phyloP scores from a whole-genome alignment of 129 eudicot genomes.

The Ambrosia artemisiifolia region DNA sequence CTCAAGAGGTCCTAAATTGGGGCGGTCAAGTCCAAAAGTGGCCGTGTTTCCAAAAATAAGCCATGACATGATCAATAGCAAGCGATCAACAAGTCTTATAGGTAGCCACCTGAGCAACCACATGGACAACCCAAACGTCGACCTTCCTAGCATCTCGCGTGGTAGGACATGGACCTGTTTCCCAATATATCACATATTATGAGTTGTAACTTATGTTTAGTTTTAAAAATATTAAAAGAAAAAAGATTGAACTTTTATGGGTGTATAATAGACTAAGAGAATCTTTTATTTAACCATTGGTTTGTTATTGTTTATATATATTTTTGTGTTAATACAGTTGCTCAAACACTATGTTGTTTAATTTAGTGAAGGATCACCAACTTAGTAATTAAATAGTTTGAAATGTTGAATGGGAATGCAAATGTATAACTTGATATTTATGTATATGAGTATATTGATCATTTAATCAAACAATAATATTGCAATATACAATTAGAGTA shows the following conservation, averaged over 20 bases:
- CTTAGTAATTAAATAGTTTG: background rate
- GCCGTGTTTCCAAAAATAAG: slow-evolving; percentile 67
- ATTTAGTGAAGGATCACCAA: background rate
- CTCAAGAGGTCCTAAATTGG: slow-evolving; percentile 68
- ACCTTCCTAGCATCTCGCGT: slow-evolving; percentile 85
- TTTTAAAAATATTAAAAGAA: background rate
- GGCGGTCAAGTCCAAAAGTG: slow-evolving; percentile 64
- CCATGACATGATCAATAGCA: slow-evolving; percentile 61
- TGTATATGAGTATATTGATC: background rate
- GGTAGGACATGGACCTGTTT: slow-evolving; percentile 87
- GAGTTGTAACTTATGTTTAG: slow-evolving; percentile 14
- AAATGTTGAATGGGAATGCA: background rate
- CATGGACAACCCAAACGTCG: slow-evolving; percentile 95
- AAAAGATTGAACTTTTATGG: slow-evolving; percentile 19
- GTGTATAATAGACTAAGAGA: background rate
- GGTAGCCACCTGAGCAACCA: slow-evolving; percentile 96
- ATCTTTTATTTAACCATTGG: background rate
- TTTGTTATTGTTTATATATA: background rate
- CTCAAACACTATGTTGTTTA: slow-evolving; percentile 7
- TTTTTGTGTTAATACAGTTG: slow-evolving; percentile 27
- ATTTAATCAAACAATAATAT: background rate
- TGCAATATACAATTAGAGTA: background rate
- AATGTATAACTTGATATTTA: background rate
- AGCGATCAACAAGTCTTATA: slow-evolving; percentile 63
- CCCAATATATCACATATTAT: slow-evolving; percentile 17